These are phyloP conservation scores for Macadamia integrifolia DNA, from an alignment of 164 flowering plant species.

Conservation along the genomic window DNA sequence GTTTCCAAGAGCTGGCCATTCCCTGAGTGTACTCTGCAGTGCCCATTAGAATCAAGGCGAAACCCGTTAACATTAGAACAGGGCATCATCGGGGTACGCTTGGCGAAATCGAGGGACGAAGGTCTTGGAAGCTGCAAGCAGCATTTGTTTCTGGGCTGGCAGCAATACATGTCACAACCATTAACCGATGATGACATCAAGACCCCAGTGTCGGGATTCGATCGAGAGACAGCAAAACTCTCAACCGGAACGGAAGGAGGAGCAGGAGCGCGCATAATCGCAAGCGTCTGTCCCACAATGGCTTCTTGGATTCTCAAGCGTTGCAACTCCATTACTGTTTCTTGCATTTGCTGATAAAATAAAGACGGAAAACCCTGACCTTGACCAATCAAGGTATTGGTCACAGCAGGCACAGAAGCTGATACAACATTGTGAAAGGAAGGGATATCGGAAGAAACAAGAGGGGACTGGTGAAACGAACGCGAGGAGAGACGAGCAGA, in stretches of 20 bases:
- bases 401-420: too few relatives aligned
- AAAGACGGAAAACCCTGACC: background rate
- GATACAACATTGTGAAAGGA: too few relatives aligned
- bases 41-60: background rate
- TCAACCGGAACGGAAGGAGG: too few relatives aligned
- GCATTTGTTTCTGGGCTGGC: background rate
- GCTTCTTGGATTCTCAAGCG: background rate
- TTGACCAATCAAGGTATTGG: background rate
- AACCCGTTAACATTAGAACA: background rate
- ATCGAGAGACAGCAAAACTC: background rate
- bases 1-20: background rate
- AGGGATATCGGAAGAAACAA: too few relatives aligned
- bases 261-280: background rate
- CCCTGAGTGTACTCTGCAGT: background rate
- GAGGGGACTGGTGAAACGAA: too few relatives aligned
- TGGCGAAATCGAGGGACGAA: background rate
- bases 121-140: background rate
- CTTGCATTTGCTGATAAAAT: background rate
- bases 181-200: background rate
- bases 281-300: background rate
- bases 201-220: background rate
- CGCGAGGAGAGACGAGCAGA: background rate
- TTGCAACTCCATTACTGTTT: background rate
- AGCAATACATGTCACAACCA: too few relatives aligned
- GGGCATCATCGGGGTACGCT: background rate